Evolutionary conservation across 306 rosid species (phyloP).

Genomic region (Pachyrhizus erosus): DNA sequence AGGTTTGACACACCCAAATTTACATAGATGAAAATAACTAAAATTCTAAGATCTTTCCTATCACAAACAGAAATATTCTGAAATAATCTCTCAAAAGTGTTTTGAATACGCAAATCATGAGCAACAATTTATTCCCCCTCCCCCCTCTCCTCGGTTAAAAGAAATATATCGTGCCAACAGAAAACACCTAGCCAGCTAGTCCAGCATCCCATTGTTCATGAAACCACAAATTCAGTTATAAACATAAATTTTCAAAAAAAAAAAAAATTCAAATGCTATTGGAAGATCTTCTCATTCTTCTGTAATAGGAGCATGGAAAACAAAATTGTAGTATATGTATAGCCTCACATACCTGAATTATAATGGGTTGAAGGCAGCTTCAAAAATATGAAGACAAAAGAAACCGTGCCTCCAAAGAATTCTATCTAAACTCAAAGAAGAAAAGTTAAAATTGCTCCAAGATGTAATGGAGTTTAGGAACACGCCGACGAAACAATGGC

Average conservation of each 20-base stretch:
- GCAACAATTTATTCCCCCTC: neutral
- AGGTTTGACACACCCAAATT: neutral
- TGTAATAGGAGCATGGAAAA: neutral
- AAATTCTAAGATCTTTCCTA: neutral
- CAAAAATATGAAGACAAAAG: neutral
- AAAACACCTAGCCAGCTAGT: neutral
- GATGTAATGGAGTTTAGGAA: constrained; percentile 23
- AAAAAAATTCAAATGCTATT: neutral
- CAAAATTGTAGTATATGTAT: neutral
- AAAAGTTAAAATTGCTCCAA: constrained; percentile 31
- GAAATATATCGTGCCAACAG: neutral
- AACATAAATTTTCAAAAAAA: neutral
- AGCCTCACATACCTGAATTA: neutral
- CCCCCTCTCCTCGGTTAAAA: too few relatives aligned
- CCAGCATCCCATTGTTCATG: neutral
- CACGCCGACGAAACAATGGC: constrained; percentile 27
- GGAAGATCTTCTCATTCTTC: neutral
- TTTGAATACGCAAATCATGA: neutral
- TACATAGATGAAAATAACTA: neutral
- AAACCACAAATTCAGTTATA: neutral
- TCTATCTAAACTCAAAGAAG: constrained; percentile 5
- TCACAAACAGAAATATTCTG: neutral
- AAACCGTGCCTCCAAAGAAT: neutral
- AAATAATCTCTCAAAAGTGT: neutral
- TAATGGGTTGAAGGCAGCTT: neutral